These are phyloP conservation scores for Populus hybrid DNA, from an alignment of 441 rosid genomes.

Conservation along the genomic window DNA sequence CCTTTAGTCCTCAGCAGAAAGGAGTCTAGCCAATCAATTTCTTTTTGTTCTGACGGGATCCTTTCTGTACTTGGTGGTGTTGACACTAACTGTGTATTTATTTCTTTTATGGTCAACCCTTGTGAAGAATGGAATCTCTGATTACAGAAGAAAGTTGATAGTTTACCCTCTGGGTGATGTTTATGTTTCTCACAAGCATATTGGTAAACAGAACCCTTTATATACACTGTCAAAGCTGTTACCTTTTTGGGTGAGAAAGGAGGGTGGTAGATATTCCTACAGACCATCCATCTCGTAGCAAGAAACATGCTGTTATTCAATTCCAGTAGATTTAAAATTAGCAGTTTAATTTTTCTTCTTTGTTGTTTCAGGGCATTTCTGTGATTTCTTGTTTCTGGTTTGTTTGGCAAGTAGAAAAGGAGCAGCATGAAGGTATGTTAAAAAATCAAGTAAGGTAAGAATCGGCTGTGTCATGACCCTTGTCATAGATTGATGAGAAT, in stretches of 20 bases:
- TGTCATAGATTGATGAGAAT: neutral
- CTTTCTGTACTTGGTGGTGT: neutral
- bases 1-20: neutral
- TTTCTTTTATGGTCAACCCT: neutral
- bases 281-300: constrained; percentile 98
- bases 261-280: constrained; percentile 89
- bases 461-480: constrained; percentile 2
- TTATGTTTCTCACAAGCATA: constrained; percentile 18
- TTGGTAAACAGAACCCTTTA: constrained; percentile 61
- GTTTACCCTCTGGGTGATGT: constrained; percentile 4
- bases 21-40: neutral
- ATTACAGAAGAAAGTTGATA: constrained; percentile 6
- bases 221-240: constrained; percentile 90
- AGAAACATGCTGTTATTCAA: constrained; percentile 93
- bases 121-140: neutral
- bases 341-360: constrained; percentile 5
- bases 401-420: constrained; percentile 73
- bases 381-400: constrained; percentile 16
- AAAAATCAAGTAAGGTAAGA: constrained; percentile 63
- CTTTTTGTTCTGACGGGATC: neutral
- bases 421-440: constrained; percentile 65
- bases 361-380: constrained; percentile 12
- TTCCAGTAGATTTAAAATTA: constrained; percentile 48
- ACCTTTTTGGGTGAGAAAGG: constrained; percentile 90
- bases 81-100: neutral